Evolutionary conservation across 2,329 filamentous ascomycete species (phyloP), one percentile per base, ranked within the genome.

Genomic region (Ophiostoma ips): DNA sequence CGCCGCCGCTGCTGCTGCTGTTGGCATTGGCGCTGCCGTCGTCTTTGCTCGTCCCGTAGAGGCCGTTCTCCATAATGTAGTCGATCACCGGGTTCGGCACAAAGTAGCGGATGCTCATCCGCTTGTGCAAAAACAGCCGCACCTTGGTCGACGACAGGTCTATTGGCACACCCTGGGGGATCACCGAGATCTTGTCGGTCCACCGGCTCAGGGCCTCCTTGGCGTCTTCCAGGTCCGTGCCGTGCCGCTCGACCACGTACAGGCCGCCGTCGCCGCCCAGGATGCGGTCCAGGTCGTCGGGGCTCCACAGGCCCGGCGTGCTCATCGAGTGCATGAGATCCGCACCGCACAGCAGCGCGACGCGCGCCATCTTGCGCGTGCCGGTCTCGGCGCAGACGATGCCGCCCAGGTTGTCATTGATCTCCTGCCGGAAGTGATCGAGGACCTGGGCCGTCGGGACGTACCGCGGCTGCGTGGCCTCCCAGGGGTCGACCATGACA

Each of bases 361-460:
- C 86, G 52, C 81, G 80, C 71, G 76, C 63, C 79, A 83, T 60
- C 31, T 46, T 49, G n/a, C 49, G 51, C 75, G 78, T 6, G 49
- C 71, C 24, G 16, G 31, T 34, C 9, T 40, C 38, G 28, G 84
- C 75, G 30, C 11, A 13, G 10, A 28, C 33, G 10, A 92, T 77
- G 7, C 89, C 89, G 36, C 83, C 81, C 30, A 81, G 71, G 41
- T 87, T 76, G 21, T 77, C 75, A 63, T 95, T 95, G 62, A 95
- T 86, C 64, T 95, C 87, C 61, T 90, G 70, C 57, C 94, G 81
- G 59, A 95, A 92, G 66, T 95, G 90, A 61, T 94, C 87, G 46
- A 95, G 72, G 37, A 95, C 89, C 58, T 84, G 77, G 36, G 89
- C 90, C 1, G 90, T 96, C 15, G 88, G 87, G 55, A 87, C 82